Base-by-base conservation (phyloP, 208 protist genomes). In the Trypanosoma vivax region DNA sequence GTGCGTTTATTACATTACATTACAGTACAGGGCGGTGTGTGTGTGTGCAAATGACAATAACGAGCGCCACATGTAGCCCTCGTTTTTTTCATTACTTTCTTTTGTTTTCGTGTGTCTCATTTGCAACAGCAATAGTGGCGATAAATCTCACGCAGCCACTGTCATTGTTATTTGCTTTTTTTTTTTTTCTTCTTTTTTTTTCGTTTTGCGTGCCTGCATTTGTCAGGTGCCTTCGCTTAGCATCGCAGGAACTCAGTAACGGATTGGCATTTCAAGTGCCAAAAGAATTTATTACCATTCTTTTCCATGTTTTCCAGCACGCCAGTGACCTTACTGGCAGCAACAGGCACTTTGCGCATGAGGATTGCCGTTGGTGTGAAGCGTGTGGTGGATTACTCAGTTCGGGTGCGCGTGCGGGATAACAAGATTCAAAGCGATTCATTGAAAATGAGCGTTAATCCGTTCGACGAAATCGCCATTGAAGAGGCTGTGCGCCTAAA, bases 391-490 rank as follows among this genome's bases (percentile, higher is more conserved):
- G 97, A 98, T 75, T 98, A 98, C 73, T 92, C 85, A 14, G 92
- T 98, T 6, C 97, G 97, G 64, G 83, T 98, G 16, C 78, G 96
- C 41, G 96, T 99, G 3, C 96, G 93, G 65, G 68, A 95, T 45
- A 96, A 98, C 70, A 92, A 95, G 49, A 83, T 98, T 21, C 95
- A 96, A 56, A 96, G 76, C 7, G 79, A 77, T 40, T 92, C 91
- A 62, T 83, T 97, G 10, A 99, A 98, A 63, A 96, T 97, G 84
- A 89, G 74, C 40, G 95, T 98, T 56, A 99, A 99, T 69, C 97
- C 97, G 14, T 98, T 98, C 56, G 90, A 96, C 65, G 94, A 98
- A 41, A 98, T 98, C 57, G 95, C 93, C 19, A 79, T 95, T 23
- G 95, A 98, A 65, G 95, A 98, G 70, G 95, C 94, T 14, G 83